Evolutionary conservation across 2,329 filamentous ascomycete species (phyloP).

Genomic region (Colletotrichum liaoningense): DNA sequence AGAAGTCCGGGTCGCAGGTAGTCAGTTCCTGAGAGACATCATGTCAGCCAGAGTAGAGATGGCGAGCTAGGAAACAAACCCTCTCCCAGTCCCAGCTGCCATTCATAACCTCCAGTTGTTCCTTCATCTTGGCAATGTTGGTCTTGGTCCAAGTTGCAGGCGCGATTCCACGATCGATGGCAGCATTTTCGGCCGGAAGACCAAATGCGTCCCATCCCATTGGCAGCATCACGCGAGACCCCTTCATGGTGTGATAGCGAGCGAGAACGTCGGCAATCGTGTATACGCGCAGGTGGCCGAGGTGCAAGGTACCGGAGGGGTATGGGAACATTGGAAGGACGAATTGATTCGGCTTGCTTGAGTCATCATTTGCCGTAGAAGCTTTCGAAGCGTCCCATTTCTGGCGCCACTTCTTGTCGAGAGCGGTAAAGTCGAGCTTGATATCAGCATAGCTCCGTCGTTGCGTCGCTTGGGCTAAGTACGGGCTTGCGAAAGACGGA

Average conservation of each 20-base stretch:
- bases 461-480: constrained; percentile 22
- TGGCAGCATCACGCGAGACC: constrained; percentile 82
- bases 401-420: constrained; percentile 65
- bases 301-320: constrained; percentile 86
- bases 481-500: constrained; percentile 15
- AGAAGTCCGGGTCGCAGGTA: constrained; percentile 87
- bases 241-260: constrained; percentile 79
- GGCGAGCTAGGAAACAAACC: constrained; percentile 61
- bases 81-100: constrained; percentile 85
- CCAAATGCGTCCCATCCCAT: constrained; percentile 97
- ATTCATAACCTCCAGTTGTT: constrained; percentile 82
- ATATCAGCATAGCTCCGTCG: constrained; percentile 50
- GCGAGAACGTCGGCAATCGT: constrained; percentile 89
- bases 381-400: constrained; percentile 50
- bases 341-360: constrained; percentile 60
- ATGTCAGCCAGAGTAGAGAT: constrained; percentile 8
- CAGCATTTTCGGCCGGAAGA: constrained; percentile 90
- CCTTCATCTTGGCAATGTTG: constrained; percentile 89
- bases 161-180: constrained; percentile 82
- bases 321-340: constrained; percentile 95
- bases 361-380: constrained; percentile 30
- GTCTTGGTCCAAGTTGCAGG: constrained; percentile 82
- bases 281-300: constrained; percentile 90
- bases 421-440: constrained; percentile 57
- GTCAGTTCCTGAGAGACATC: constrained; percentile 73